Percentiles rank a stretch among this genome's conserved stretches.
These are phyloP conservation scores for Lactarius hatsudake DNA, from an alignment of 768 basidiomycete genomes.

Conservation along the genomic window DNA sequence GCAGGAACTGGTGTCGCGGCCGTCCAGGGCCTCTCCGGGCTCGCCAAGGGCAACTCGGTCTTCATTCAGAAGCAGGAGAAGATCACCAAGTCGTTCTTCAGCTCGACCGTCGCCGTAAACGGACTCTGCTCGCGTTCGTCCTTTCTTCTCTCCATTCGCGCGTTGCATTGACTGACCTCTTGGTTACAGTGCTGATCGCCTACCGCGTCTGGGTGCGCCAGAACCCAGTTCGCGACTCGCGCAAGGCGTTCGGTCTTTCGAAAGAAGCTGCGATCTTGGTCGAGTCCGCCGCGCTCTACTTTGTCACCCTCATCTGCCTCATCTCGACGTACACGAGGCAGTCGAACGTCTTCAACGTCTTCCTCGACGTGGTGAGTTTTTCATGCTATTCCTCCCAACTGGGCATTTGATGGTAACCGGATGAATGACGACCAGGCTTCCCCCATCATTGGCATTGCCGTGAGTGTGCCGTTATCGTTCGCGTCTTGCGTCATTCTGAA, in stretches of 20 bases:
- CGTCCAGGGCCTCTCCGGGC: slow-evolving; percentile 27
- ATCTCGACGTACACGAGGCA: slow-evolving; percentile 17
- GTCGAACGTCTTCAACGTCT: slow-evolving; percentile 24
- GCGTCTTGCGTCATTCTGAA: neutral
- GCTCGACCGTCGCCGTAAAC: slow-evolving; percentile 31
- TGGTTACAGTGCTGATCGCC: slow-evolving; percentile 29
- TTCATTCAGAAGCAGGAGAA: slow-evolving; percentile 28
- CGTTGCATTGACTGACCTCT: neutral
- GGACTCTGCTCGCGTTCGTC: slow-evolving; percentile 33
- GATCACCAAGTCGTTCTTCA: slow-evolving; percentile 32
- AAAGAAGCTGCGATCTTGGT: slow-evolving; percentile 20
- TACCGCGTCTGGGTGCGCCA: slow-evolving; percentile 32
- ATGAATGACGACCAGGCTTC: slow-evolving; percentile 10
- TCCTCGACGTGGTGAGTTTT: slow-evolving; percentile 23
- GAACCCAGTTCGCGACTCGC: slow-evolving; percentile 19
- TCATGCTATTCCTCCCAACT: neutral
- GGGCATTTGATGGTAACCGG: neutral
- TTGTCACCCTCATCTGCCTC: slow-evolving; percentile 13
- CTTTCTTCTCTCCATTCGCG: neutral
- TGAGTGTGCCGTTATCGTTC: neutral
- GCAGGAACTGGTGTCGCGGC: slow-evolving; percentile 29
- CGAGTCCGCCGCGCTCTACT: slow-evolving; percentile 25
- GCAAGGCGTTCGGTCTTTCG: slow-evolving; percentile 19
- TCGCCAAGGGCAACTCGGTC: slow-evolving; percentile 29
- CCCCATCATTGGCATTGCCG: slow-evolving; percentile 22